Evolutionary conservation across 2,329 filamentous ascomycete genomes (phyloP).

Genomic region (Trichoderma polysporum): DNA sequence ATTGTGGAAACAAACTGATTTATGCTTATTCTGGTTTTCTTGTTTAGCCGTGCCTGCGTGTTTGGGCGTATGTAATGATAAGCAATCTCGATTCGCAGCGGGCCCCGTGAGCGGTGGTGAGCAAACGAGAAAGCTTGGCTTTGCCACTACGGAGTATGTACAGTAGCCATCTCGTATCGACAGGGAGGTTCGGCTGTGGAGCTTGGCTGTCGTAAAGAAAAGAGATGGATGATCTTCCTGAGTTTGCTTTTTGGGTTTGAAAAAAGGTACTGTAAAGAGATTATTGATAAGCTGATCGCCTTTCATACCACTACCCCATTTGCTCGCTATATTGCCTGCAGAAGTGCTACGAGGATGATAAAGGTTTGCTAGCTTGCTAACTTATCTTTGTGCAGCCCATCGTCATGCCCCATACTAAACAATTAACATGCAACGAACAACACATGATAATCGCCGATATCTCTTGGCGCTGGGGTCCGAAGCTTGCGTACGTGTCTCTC

Average conservation of each 20-base stretch:
- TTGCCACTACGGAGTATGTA: too few species aligned
- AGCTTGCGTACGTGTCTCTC: neutral
- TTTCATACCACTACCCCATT: neutral
- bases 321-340: neutral
- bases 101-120: neutral
- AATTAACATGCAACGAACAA: neutral
- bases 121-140: conserved; percentile 3
- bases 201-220: neutral
- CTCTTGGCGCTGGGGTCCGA: neutral
- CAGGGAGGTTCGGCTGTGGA: neutral
- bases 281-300: neutral
- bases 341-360: neutral
- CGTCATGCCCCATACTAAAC: neutral
- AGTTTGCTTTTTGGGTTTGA: neutral
- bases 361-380: neutral
- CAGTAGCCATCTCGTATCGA: neutral
- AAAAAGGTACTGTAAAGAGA: neutral
- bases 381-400: neutral
- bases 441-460: neutral
- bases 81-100: conserved; percentile 11
- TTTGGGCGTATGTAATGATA: neutral
- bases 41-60: neutral
- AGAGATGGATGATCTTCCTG: neutral
- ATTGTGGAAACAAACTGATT: neutral
- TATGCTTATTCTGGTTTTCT: neutral